Percentiles rank a stretch among this genome's conserved stretches.
phyloP scores from a whole-genome alignment of 169 alveolate species.

The Theileria parva region DNA sequence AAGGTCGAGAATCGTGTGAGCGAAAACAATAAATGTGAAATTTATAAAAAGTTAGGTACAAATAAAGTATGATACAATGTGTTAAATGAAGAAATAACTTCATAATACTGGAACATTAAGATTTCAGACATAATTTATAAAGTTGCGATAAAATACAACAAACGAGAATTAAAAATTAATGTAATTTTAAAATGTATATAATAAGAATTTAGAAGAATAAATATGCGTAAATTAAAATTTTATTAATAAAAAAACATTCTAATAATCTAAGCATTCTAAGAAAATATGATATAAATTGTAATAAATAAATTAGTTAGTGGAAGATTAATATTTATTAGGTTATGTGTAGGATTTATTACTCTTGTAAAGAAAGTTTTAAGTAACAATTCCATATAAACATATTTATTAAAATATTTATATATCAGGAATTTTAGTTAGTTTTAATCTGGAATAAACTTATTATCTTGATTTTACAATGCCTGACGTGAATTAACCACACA shows the following conservation, averaged over 20 bases:
- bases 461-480: background rate
- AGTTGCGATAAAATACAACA: background rate
- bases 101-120: background rate
- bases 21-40: background rate
- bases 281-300: too few relatives aligned
- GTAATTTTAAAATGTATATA: too few relatives aligned
- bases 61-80: background rate
- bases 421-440: background rate
- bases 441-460: background rate
- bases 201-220: too few relatives aligned
- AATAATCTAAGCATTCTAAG: too few relatives aligned
- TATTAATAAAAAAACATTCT: too few relatives aligned
- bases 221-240: too few relatives aligned
- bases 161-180: background rate
- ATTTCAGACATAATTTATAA: background rate
- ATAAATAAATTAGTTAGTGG: background rate
- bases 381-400: background rate
- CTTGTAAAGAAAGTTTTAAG: background rate
- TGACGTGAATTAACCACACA: conserved; percentile 8
- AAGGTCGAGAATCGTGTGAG: background rate
- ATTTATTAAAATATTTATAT: background rate
- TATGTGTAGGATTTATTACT: background rate
- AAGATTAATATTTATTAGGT: background rate
- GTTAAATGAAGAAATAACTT: background rate
- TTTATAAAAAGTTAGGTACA: too few relatives aligned